These are phyloP conservation scores for Yarrowia keelungensis DNA, from an alignment of 805 yeast species.

Conservation along the genomic window DNA sequence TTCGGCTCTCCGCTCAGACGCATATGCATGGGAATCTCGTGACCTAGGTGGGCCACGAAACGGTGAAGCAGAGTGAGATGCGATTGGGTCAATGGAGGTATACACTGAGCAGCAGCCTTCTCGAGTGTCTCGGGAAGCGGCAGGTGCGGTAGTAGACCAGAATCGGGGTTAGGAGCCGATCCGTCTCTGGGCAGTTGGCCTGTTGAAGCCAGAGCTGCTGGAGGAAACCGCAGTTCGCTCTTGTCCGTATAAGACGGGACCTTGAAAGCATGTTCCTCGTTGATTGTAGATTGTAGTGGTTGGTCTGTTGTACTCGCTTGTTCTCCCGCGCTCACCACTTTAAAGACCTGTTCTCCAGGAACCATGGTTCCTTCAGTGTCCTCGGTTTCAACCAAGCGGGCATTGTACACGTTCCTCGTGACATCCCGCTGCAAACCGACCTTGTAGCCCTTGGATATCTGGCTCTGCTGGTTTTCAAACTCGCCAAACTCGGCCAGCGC, in stretches of 20 bases:
- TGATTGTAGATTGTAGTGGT: conserved; percentile 6
- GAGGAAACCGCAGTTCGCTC: conserved; percentile 4
- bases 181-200: background rate
- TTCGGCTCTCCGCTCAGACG: conserved; percentile 16
- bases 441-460: conserved; percentile 38
- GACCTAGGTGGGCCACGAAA: conserved; percentile 35
- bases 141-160: background rate
- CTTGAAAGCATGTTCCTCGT: conserved; percentile 6
- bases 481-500: conserved; percentile 37
- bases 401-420: conserved; percentile 17
- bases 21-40: conserved; percentile 34
- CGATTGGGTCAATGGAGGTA: conserved; percentile 11
- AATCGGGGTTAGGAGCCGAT: background rate
- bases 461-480: conserved; percentile 36
- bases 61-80: conserved; percentile 31
- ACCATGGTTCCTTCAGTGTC: conserved; percentile 22
- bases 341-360: conserved; percentile 33
- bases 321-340: conserved; percentile 14
- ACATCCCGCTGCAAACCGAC: conserved; percentile 33
- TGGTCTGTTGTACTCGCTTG: background rate
- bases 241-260: background rate
- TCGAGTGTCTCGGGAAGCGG: conserved; percentile 12
- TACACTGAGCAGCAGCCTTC: conserved; percentile 3
- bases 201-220: conserved; percentile 17
- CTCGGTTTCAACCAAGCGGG: conserved; percentile 24